Evolutionary conservation across 345 rosid genomes (phyloP).

Genomic region (Cardamine occulta): DNA sequence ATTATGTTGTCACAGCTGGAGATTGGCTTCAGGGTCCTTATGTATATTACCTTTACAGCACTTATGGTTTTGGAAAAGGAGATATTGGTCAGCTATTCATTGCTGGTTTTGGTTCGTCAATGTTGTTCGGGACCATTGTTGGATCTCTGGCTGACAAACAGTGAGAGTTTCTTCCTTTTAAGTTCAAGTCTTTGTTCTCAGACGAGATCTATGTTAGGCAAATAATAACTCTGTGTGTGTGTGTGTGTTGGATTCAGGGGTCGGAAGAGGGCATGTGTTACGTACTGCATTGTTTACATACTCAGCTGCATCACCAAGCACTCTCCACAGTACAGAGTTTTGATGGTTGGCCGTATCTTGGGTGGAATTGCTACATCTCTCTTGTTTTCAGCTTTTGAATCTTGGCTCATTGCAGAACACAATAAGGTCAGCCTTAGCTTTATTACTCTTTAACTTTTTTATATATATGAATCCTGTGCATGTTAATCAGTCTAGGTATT

Average conservation of each 20-base stretch:
- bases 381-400: conserved; percentile 86
- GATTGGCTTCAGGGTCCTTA: conserved; percentile 99
- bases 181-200: conserved; percentile 7
- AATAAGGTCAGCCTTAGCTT: conserved; percentile 61
- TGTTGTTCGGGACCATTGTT: conserved; percentile 95
- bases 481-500: conserved; percentile 1
- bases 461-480: background rate
- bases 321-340: conserved; percentile 85
- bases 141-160: conserved; percentile 97
- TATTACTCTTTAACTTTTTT: background rate
- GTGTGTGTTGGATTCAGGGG: conserved; percentile 59
- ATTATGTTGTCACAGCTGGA: conserved; percentile 63
- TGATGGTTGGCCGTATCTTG: conserved; percentile 92
- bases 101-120: conserved; percentile 99
- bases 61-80: conserved; percentile 82
- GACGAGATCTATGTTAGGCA: background rate
- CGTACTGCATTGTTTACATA: conserved; percentile 83
- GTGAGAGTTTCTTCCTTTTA: conserved; percentile 50
- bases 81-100: conserved; percentile 95
- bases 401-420: conserved; percentile 99
- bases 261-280: conserved; percentile 87
- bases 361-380: conserved; percentile 98
- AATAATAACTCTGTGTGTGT: background rate
- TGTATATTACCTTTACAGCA: conserved; percentile 85
- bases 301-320: conserved; percentile 94